Percentiles rank a stretch among this genome's conserved stretches.
Evolutionary conservation across 805 yeast genomes (phyloP).

Genomic region (Lachancea fermentati): DNA sequence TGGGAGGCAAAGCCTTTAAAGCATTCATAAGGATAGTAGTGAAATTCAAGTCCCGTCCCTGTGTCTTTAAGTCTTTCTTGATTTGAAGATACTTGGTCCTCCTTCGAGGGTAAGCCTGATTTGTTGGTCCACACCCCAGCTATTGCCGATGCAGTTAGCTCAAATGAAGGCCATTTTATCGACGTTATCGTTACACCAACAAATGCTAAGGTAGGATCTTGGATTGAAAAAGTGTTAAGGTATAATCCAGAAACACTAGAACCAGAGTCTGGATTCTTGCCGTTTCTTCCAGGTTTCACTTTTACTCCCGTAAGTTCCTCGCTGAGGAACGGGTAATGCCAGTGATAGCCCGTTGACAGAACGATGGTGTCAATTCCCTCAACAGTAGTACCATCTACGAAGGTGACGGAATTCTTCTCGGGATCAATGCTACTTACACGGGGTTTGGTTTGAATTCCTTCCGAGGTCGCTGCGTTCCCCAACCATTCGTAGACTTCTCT

Average conservation of each 20-base stretch:
- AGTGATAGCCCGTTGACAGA: slow-evolving; percentile 45
- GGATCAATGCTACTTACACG: slow-evolving; percentile 30
- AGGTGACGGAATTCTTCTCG: slow-evolving; percentile 24
- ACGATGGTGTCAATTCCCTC: slow-evolving; percentile 26
- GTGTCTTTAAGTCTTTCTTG: slow-evolving; percentile 19
- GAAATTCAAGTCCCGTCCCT: slow-evolving; percentile 28
- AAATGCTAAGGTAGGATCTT: slow-evolving; percentile 42
- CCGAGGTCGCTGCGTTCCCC: slow-evolving; percentile 35
- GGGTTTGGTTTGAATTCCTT: slow-evolving; percentile 33
- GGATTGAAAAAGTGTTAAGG: slow-evolving; percentile 39
- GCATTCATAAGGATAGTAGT: slow-evolving; percentile 30
- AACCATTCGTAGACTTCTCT: slow-evolving; percentile 43
- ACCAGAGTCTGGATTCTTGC: slow-evolving; percentile 10
- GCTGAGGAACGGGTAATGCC: slow-evolving; percentile 19
- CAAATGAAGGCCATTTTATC: slow-evolving; percentile 45
- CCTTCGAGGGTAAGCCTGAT: slow-evolving; percentile 35
- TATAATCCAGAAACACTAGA: slow-evolving; percentile 37
- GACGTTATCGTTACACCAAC: slow-evolving; percentile 39
- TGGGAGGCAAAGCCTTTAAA: slow-evolving; percentile 9
- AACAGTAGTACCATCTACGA: slow-evolving; percentile 32
- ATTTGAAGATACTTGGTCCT: slow-evolving; percentile 38
- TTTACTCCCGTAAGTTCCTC: slow-evolving; percentile 9
- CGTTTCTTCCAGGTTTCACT: slow-evolving; percentile 5
- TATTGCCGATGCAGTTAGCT: slow-evolving; percentile 47
- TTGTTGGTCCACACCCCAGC: slow-evolving; percentile 52